Evolutionary conservation across 768 basidiomycete genomes (phyloP).

Genomic region (Amanita phalloides): DNA sequence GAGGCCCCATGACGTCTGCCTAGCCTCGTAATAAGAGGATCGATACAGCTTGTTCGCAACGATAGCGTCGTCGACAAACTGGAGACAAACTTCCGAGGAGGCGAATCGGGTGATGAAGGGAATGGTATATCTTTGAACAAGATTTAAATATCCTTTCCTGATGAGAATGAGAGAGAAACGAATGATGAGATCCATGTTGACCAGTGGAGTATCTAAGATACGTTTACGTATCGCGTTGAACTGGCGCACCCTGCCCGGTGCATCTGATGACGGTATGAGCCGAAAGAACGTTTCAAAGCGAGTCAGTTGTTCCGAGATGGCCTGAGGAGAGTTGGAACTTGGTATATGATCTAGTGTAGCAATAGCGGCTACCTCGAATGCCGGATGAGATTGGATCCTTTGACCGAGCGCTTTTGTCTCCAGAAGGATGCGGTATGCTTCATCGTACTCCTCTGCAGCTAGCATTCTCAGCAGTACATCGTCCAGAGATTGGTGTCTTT

Average conservation of each 20-base stretch:
- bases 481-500: constrained; percentile 9
- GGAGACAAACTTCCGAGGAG: constrained; percentile 17
- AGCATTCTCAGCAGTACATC: constrained; percentile 15
- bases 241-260: neutral
- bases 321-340: neutral
- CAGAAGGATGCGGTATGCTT: constrained; percentile 19
- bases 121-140: constrained; percentile 16
- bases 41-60: constrained; percentile 13
- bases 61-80: constrained; percentile 30
- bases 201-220: constrained; percentile 14
- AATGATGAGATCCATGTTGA: constrained; percentile 18
- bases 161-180: constrained; percentile 23
- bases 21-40: constrained; percentile 2
- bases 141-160: constrained; percentile 25
- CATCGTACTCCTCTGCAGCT: constrained; percentile 11
- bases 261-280: constrained; percentile 7
- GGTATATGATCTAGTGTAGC: constrained; percentile 10
- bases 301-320: neutral
- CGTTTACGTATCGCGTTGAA: constrained; percentile 15
- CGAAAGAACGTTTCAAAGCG: constrained; percentile 12
- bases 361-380: constrained; percentile 19
- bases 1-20: constrained; percentile 12
- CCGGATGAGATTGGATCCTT: constrained; percentile 17
- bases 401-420: constrained; percentile 21
- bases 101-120: constrained; percentile 34